phyloP scores from a whole-genome alignment of 2,329 filamentous ascomycete genomes.

The Diaporthe australafricana region DNA sequence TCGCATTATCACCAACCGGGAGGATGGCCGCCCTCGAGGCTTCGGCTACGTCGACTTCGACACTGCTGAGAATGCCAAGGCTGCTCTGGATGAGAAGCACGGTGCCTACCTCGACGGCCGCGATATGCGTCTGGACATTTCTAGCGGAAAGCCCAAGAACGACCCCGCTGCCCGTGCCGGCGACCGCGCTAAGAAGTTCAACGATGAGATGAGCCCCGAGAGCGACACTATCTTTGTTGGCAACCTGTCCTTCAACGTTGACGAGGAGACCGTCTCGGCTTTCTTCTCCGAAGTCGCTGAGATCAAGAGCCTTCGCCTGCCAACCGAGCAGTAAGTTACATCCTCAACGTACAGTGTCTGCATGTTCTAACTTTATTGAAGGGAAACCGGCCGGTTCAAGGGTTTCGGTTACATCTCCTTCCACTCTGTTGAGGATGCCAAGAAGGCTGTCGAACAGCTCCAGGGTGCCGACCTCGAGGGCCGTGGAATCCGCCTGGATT shows the following conservation, averaged over 20 bases:
- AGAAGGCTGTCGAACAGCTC: conserved; percentile 73
- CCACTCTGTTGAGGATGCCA: conserved; percentile 84
- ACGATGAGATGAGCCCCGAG: conserved; percentile 82
- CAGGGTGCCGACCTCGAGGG: conserved; percentile 74
- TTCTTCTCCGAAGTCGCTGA: conserved; percentile 79
- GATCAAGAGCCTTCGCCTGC: conserved; percentile 85
- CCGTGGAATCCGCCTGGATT: conserved; percentile 86
- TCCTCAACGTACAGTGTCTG: background rate
- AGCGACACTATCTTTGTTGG: conserved; percentile 92
- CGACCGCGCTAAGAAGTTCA: conserved; percentile 76
- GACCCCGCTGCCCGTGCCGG: conserved; percentile 62
- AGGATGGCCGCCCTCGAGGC: conserved; percentile 85
- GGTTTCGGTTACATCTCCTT: conserved; percentile 94
- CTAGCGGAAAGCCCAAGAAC: conserved; percentile 45
- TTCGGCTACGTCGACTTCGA: conserved; percentile 95
- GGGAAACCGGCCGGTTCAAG: conserved; percentile 86
- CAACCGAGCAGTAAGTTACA: conserved; percentile 78
- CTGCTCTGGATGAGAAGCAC: conserved; percentile 53
- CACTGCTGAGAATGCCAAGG: conserved; percentile 61
- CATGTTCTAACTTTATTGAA: conserved; percentile 51
- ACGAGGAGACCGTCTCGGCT: conserved; percentile 79
- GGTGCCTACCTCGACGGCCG: conserved; percentile 51
- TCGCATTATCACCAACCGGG: conserved; percentile 86
- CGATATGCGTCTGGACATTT: conserved; percentile 54
- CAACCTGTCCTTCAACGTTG: conserved; percentile 87